These are phyloP conservation scores for Fremontodendron californicum DNA, from an alignment of 345 rosid species.

Conservation along the genomic window DNA sequence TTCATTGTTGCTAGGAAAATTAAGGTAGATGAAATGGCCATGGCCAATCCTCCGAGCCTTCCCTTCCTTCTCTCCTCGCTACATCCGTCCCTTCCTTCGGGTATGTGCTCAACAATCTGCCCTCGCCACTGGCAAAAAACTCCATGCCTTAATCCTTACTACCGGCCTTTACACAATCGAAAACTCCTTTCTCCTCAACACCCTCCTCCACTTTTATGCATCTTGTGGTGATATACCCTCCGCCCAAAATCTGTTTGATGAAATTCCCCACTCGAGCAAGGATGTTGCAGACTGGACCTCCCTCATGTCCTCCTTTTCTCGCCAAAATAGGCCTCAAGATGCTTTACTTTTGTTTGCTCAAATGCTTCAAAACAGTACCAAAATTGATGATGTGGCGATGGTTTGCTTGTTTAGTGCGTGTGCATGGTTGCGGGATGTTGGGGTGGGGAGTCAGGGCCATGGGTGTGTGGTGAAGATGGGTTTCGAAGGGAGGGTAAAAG, in stretches of 20 bases:
- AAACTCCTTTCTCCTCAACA: constrained; percentile 48
- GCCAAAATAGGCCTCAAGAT: constrained; percentile 20
- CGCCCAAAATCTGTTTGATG: constrained; percentile 65
- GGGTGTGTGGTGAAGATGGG: constrained; percentile 55
- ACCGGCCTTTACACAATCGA: constrained; percentile 34
- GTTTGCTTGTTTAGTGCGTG: constrained; percentile 56
- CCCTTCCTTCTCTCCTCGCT: constrained; percentile 16
- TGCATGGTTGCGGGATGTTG: constrained; percentile 39
- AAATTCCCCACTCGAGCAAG: constrained; percentile 55
- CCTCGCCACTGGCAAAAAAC: constrained; percentile 39
- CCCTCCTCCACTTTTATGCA: constrained; percentile 53
- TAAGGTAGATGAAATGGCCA: constrained; percentile 36
- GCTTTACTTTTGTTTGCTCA: constrained; percentile 41
- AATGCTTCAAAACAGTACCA: constrained; percentile 37
- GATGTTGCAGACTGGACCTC: constrained; percentile 74
- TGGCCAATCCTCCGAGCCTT: constrained; percentile 23
- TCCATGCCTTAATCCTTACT: constrained; percentile 63
- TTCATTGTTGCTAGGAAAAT: not conserved
- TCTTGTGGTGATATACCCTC: constrained; percentile 30
- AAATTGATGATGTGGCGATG: constrained; percentile 55
- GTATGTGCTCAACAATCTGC: constrained; percentile 42
- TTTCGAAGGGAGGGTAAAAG: constrained; percentile 32
- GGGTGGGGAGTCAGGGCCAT: constrained; percentile 59
- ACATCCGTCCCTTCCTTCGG: constrained; percentile 55
- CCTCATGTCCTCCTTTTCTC: constrained; percentile 48